Evolutionary conservation across 2,329 filamentous ascomycete genomes (phyloP).

Genomic region (Pleomassaria siparia): DNA sequence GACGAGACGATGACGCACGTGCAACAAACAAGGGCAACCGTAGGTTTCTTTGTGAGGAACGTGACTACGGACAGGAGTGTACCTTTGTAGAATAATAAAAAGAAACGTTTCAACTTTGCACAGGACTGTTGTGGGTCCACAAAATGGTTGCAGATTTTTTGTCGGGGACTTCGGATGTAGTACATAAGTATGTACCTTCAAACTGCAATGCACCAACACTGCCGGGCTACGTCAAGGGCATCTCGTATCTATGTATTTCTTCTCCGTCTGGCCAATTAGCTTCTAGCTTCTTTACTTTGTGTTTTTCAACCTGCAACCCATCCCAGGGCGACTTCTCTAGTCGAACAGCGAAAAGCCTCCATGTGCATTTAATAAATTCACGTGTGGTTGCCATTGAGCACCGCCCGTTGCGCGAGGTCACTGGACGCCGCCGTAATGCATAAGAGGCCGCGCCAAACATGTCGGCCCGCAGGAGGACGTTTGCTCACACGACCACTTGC

Average conservation of each 20-base stretch:
- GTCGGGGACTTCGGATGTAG: not conserved
- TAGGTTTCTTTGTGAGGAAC: not conserved
- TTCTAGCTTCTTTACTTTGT: not conserved
- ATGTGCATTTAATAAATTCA: too few species aligned
- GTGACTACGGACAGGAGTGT: not conserved
- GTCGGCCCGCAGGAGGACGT: not conserved
- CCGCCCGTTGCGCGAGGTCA: not conserved
- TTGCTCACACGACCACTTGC: conserved; percentile 7
- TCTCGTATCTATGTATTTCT: not conserved
- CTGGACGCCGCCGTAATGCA: not conserved
- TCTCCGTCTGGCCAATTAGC: not conserved
- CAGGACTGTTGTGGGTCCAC: not conserved
- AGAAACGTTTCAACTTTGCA: too few species aligned
- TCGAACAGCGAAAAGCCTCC: not conserved
- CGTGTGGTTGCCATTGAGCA: not conserved
- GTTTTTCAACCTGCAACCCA: not conserved
- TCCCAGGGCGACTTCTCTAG: not conserved
- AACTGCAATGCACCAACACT: not conserved
- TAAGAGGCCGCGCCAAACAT: not conserved
- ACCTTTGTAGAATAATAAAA: not conserved
- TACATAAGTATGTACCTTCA: not conserved
- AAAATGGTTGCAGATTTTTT: not conserved
- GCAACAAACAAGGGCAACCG: too few species aligned
- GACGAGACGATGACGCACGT: not conserved
- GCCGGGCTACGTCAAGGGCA: not conserved